phyloP scores from a whole-genome alignment of 305 asterid species.

The Fraxinus latifolia region DNA sequence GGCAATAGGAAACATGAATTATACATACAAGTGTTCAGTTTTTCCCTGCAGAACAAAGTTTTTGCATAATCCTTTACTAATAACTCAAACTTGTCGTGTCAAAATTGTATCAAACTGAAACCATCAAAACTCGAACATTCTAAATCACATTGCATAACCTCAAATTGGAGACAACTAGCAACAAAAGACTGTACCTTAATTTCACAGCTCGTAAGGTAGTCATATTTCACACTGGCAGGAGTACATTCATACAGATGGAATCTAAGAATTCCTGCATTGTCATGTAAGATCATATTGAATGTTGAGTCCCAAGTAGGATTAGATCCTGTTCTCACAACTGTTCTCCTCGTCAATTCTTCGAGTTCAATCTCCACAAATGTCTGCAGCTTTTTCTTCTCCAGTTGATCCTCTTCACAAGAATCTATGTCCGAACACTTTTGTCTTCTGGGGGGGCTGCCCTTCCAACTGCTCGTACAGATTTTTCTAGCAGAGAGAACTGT shows the following conservation, averaged over 20 bases:
- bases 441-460: conserved; percentile 42
- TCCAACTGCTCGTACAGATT: conserved; percentile 41
- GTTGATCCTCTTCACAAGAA: conserved; percentile 35
- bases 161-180: conserved; percentile 15
- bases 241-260: conserved; percentile 72
- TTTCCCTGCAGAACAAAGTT: not conserved
- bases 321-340: conserved; percentile 57
- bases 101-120: not conserved
- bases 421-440: conserved; percentile 33
- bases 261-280: conserved; percentile 61
- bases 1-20: not conserved
- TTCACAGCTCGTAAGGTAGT: conserved; percentile 82
- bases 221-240: conserved; percentile 70
- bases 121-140: not conserved
- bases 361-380: conserved; percentile 90
- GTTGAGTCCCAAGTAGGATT: conserved; percentile 80
- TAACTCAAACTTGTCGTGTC: not conserved
- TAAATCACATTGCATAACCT: conserved; percentile 1
- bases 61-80: not conserved
- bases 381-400: conserved; percentile 53
- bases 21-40: not conserved
- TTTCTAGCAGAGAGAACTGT: conserved; percentile 63
- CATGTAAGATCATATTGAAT: conserved; percentile 82
- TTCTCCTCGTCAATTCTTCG: conserved; percentile 81
- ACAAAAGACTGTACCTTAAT: conserved; percentile 56